Evolutionary conservation across 2,329 filamentous ascomycete genomes (phyloP), one percentile per base, ranked within the genome.

Genomic region (Ophiostoma quercus): DNA sequence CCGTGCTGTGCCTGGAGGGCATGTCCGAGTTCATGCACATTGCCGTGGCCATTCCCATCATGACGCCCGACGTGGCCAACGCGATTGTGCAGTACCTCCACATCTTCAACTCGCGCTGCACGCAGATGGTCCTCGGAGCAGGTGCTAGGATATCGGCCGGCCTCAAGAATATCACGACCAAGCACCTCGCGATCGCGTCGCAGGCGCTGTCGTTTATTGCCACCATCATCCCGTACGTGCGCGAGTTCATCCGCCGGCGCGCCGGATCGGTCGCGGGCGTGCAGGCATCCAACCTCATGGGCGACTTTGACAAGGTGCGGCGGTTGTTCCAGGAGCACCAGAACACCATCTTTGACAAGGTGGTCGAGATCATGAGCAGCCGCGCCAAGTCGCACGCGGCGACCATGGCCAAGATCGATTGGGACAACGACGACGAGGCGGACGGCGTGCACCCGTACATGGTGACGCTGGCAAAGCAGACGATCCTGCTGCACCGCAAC

Each of bases 91-190:
- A 95, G 29, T 96, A 96, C 76, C 84, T 98, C 16, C 92, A 95
- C 74, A 84, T 96, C 3, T 99, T 98, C 84, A 97, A 99, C 79
- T 97, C 93, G 2, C 90, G 95, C 25, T 94, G 94, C 71, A 96
- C 91, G n/a, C 95, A 99, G 77, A 86, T 99, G 71, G 97, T 99
- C 73, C 88, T 99, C 7, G 95, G 95, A 0, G 95, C 95, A 1
- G 95, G 95, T 4, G 95, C 95, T 3, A 97, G 92, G 5, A 85
- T 88, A 47, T 93, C 91, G 32, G 95, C 94, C 0, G 94, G 94
- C 0, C 83, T 99, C 25, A 97, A 93, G 78, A 97, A 97, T 76
- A 99, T 99, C 77, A 97, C 92, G 0, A 97, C 95, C 0, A 95
- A 95, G 75, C 94, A 99, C 79, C 85, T 99, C 1, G 94, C 95